Evolutionary conservation across 495 filamentous ascomycete species (phyloP), one percentile per base, ranked within the genome.

Genomic region (Penicillium cosmopolitanum): DNA sequence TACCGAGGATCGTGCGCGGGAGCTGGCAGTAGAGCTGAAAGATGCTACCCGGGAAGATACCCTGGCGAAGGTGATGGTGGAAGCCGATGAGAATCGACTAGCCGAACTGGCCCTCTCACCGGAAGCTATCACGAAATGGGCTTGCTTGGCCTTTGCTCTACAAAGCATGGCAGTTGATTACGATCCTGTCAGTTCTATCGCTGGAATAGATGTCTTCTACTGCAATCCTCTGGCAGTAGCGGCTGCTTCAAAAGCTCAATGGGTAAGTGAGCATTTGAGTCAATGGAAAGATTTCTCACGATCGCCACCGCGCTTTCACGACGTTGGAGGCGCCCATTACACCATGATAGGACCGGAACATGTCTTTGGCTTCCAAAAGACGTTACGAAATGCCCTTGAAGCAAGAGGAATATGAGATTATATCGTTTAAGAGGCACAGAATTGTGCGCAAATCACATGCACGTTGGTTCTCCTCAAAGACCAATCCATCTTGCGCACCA

Each of bases 121-220:
- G 42, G 55, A 65, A 10, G 56, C 44, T 4, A 60, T 79, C 10
- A 57, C 58, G 12, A 70, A 65, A 4, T 84, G 81, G 82, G 71
- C 68, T 0, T 60, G 66, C 16, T 36, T 85, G 3, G 75, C 80
- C n/a, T 72, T 66, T 16, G 56, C 48, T 0, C 46, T 84, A 56
- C 81, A 84, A 62, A 66, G 60, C n/a, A 76, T 80, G 18, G 78
- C 76, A 0, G 62, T 64, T 15, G 72, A 83, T 35, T 87, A 85
- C 62, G 83, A 85, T 18, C 83, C 84, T 0, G 10, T 7, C 2
- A 81, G 82, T 0, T 51, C 11, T 1, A 72, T 85, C 0, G 47
- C 46, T 0, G 21, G 47, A 0, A 79, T 87, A 55, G 82, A 87
- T 65, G 72, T 84, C 0, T 84, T 87, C 58, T 72, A 75, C 21